Evolutionary conservation across 2,329 filamentous ascomycete genomes (phyloP).

Genomic region (Beauveria varroae): DNA sequence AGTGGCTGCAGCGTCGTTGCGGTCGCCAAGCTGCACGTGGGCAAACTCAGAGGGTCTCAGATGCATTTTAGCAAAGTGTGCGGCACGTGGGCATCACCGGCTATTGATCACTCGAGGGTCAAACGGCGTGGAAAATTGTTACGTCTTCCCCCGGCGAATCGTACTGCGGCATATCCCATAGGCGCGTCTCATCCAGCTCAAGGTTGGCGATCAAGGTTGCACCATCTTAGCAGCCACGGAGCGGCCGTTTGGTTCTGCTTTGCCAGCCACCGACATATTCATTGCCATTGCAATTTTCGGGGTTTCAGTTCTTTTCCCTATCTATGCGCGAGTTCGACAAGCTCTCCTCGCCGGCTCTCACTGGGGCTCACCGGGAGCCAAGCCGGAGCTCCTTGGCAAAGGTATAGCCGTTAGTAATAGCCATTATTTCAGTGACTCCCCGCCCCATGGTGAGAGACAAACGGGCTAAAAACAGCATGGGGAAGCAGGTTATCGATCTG

Average conservation of each 20-base stretch:
- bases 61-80: background rate
- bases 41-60: background rate
- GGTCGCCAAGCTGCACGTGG: conserved; percentile 7
- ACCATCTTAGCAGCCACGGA: background rate
- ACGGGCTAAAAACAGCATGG: background rate
- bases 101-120: too few species aligned
- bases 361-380: background rate
- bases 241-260: background rate
- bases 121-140: background rate
- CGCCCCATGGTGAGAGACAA: background rate
- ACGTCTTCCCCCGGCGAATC: background rate
- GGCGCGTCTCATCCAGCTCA: background rate
- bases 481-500: too few species aligned
- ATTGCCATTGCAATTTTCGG: too few species aligned
- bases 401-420: too few species aligned
- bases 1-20: background rate
- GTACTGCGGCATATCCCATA: background rate
- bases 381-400: background rate
- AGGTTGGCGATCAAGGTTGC: background rate
- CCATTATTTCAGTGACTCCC: background rate
- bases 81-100: background rate
- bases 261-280: too few species aligned
- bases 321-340: background rate
- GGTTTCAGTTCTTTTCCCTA: background rate
- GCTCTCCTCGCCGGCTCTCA: background rate